Base-by-base conservation (phyloP, 2,329 filamentous ascomycete genomes). In the Atkinsonella hypoxylon region DNA sequence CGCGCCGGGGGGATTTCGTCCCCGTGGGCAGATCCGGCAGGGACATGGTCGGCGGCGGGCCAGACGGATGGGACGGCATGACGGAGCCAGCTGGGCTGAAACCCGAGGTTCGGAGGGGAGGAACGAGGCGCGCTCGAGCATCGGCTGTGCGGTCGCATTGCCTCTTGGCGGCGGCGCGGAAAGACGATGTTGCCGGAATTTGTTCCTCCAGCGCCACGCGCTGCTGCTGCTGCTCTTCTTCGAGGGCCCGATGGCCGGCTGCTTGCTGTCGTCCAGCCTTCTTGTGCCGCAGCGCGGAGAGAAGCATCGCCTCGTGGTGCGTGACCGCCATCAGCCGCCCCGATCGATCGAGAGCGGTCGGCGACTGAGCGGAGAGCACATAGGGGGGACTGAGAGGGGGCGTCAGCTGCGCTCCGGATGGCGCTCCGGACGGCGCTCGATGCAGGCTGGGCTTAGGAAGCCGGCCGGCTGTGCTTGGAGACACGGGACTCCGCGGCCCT, bases 251-350 rank as follows among this genome's bases (percentile, higher is more conserved):
- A 20, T 69, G 64, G 12, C 71, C 62, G 17, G 72, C 65, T 3
- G 68, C 70, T 54, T 77, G n/a, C n/a, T n/a, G 71, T 2, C 75
- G 72, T 72, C 78, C 77, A n/a, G 67, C 66, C 3, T 76, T 69
- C 65, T 78, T 79, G 56, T 75, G 70, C 9, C 78, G 70, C 41
- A 81, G 67, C 2, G 78, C 78, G 2, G 77, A 73, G 4, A 81
- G 66, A 0, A 81, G 67, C 69, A 79, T 73, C 61, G 81, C 75
- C 53, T 81, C 78, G 54, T 80, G 76, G 4, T 68, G 70, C 0
- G 77, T 80, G 17, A 81, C 76, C 1, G 76, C 74, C 72, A 81
- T 79, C 50, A 79, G 26, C 26, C 26, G 26, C 4, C 26, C 26
- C 2, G 26, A 8, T 26, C 26, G 5, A 8, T 26, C 26, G 26